Percentiles rank a stretch among this genome's conserved stretches.
These are phyloP conservation scores for Cucurbita pepo DNA, from an alignment of 306 rosid genomes.

Conservation along the genomic window DNA sequence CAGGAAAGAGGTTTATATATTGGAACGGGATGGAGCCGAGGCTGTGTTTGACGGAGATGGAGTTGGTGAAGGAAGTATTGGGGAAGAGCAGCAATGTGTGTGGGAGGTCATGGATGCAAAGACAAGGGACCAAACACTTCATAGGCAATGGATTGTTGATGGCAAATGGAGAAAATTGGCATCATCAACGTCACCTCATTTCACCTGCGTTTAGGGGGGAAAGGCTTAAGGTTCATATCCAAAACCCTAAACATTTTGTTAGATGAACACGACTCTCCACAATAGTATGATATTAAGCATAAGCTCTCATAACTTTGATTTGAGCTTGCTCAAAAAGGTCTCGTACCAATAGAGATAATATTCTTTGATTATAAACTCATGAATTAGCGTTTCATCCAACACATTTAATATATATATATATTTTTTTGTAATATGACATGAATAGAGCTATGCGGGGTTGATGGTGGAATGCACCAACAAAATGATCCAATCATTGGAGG, in stretches of 20 bases:
- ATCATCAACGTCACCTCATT: slow-evolving; percentile 55
- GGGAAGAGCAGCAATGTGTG: slow-evolving; percentile 32
- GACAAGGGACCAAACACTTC: slow-evolving; percentile 45
- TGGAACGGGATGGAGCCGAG: slow-evolving; percentile 63
- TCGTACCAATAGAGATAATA: too few relatives aligned
- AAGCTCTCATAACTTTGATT: too few relatives aligned
- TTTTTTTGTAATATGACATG: not conserved
- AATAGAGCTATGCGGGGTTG: slow-evolving; percentile 69
- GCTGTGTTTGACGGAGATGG: slow-evolving; percentile 43
- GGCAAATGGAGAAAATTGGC: slow-evolving; percentile 61
- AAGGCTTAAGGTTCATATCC: slow-evolving; percentile 32
- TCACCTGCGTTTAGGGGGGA: slow-evolving; percentile 55
- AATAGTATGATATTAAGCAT: too few relatives aligned
- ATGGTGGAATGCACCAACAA: slow-evolving; percentile 91
- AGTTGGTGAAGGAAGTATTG: slow-evolving; percentile 41
- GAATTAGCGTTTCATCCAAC: too few relatives aligned
- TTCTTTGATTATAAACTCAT: too few relatives aligned
- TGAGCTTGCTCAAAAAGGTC: too few relatives aligned
- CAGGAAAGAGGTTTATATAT: slow-evolving; percentile 41
- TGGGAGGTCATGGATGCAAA: slow-evolving; percentile 54
- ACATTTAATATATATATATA: not conserved
- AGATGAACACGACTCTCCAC: too few relatives aligned
- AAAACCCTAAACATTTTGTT: too few relatives aligned
- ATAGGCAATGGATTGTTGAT: slow-evolving; percentile 48
- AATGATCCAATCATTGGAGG: slow-evolving; percentile 46